phyloP scores from a whole-genome alignment of 2,329 filamentous ascomycete species.

The Aspergillus felis region DNA sequence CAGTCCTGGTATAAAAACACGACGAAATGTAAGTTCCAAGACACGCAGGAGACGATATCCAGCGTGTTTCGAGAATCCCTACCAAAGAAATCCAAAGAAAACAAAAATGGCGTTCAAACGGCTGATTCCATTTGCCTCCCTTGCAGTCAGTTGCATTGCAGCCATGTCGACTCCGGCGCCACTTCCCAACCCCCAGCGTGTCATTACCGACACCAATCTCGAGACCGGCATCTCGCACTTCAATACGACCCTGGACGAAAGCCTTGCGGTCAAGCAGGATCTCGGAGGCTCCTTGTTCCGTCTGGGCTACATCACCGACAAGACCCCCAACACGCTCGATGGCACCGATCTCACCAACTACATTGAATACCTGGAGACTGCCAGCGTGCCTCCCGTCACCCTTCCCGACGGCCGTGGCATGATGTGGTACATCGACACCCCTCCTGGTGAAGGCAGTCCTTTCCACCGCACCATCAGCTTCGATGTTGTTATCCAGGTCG shows the following conservation, averaged over 20 bases:
- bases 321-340: constrained; percentile 4
- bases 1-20: constrained; percentile 2
- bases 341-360: constrained; percentile 4
- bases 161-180: constrained; percentile 4
- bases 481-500: constrained; percentile 5
- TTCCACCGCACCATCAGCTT: constrained; percentile 4
- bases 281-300: constrained; percentile 3
- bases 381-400: constrained; percentile 3
- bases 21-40: constrained; percentile 1
- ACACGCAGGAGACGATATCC: not conserved
- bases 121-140: constrained; percentile 1
- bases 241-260: constrained; percentile 1
- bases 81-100: not conserved
- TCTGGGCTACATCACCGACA: constrained; percentile 3
- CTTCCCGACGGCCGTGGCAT: constrained; percentile 2
- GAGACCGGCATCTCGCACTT: constrained; percentile 3
- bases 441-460: constrained; percentile 2
- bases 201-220: constrained; percentile 2
- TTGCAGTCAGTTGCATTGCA: constrained; percentile 2
- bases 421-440: constrained; percentile 6
- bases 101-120: constrained; percentile 1
- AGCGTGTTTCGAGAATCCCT: not conserved
- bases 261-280: constrained; percentile 2
- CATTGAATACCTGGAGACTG: constrained; percentile 2
- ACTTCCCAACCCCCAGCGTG: constrained; percentile 3